Evolutionary conservation across 257 asterid species (phyloP), one percentile per base, ranked within the genome.

Genomic region (Solanum sitiens): DNA sequence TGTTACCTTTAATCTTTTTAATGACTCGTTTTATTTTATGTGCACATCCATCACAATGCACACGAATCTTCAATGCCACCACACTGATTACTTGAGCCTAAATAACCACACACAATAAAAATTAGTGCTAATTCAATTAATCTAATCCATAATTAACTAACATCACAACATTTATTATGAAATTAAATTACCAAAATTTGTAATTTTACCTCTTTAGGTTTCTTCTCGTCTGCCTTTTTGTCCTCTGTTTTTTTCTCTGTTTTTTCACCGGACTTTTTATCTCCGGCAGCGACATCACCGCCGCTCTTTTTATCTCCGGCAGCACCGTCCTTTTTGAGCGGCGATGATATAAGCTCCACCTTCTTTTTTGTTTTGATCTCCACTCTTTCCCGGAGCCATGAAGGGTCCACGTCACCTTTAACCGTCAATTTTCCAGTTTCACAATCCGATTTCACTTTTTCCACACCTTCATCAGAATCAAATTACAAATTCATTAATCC

Each of bases 41-140:
- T 6, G 98, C 98, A 87, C 99, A 96, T 80, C 96, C 99, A 83
- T 96, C 98, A 68, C 99, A 96, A 89, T 96, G 99, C 75, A 96
- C 89, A 65, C 86, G 92, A 87, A 94, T 92, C 91, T 94, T 95
- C 93, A 96, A 90, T 37, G 50, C 30, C 89, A 89, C 91, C 89
- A 94, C 96, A 10, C 94, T 91, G 74, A 86, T 92, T 86, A 87
- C 91, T 83, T 85, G 93, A 68, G 91, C 90, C 97, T 95, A 90
- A 87, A 90, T 25, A 40, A 84, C 25, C 77, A 63, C 59, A 84
- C 6, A 37, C 5, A 3, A 40, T 8, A 12, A 21, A n/a, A 13
- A 67, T 35, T 85, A 67, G 40, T 63, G 30, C 35, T 39, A 40
- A 85, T 67, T 67, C 80, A 85, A 85, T 14, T 63, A 61, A 40